Evolutionary conservation across 2,329 filamentous ascomycete species (phyloP).

Genomic region (Arthrocladium fulminans): DNA sequence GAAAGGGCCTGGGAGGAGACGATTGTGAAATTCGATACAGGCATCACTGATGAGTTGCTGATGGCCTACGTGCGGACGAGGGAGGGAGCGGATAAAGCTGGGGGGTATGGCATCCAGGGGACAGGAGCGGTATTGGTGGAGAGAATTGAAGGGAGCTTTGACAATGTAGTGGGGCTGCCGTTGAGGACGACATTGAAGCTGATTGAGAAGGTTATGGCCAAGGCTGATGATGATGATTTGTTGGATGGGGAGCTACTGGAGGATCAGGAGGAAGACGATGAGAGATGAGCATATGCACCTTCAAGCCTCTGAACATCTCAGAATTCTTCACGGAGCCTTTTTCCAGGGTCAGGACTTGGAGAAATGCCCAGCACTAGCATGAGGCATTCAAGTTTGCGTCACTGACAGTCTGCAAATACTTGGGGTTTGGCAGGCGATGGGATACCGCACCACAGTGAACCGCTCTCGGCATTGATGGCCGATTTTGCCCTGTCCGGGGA

Average conservation of each 20-base stretch:
- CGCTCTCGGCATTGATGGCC: too few species aligned
- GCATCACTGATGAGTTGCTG: conserved; percentile 72
- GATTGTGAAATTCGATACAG: conserved; percentile 71
- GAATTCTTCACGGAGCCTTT: too few species aligned
- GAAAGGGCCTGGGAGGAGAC: conserved; percentile 83
- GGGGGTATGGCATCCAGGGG: conserved; percentile 90
- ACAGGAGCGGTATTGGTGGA: conserved; percentile 79
- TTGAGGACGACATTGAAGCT: conserved; percentile 67
- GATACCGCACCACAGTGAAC: too few species aligned
- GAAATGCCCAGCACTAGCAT: too few species aligned
- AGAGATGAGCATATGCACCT: too few species aligned
- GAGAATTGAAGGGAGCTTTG: conserved; percentile 76
- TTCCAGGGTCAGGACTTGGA: too few species aligned
- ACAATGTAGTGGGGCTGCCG: conserved; percentile 90
- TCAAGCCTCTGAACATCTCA: too few species aligned
- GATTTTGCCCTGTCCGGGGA: too few species aligned
- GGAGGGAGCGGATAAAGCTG: conserved; percentile 92
- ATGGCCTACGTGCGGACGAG: conserved; percentile 60
- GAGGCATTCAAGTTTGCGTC: too few species aligned
- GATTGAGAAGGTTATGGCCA: conserved; percentile 79
- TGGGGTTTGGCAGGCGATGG: too few species aligned
- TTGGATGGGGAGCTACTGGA: conserved; percentile 33
- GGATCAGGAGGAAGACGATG: conserved; percentile 2
- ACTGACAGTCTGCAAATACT: too few species aligned
- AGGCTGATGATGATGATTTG: conserved; percentile 57